These are phyloP conservation scores for Daldinia caldariorum DNA, from an alignment of 495 filamentous ascomycete species.

Conservation along the genomic window DNA sequence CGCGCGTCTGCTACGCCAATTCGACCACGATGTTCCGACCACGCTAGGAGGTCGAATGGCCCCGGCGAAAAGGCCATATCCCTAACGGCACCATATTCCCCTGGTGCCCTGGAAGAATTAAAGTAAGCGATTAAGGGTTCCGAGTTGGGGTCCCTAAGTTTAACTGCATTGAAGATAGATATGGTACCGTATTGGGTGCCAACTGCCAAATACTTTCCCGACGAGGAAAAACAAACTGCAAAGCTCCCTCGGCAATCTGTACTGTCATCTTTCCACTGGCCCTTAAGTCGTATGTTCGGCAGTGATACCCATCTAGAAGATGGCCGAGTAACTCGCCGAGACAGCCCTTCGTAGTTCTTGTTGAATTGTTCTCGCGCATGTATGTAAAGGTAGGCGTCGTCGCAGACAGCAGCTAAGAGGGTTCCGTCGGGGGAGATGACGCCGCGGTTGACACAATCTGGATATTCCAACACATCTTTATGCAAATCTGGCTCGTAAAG, in stretches of 20 bases:
- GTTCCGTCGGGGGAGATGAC: constrained; percentile 88
- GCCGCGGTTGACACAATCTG: constrained; percentile 88
- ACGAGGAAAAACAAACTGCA: constrained; percentile 63
- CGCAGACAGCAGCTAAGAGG: constrained; percentile 83
- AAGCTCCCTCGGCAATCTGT: constrained; percentile 64
- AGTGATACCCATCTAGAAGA: constrained; percentile 54
- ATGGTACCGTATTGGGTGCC: constrained; percentile 68
- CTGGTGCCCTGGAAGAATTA: constrained; percentile 66
- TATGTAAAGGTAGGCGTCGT: constrained; percentile 84
- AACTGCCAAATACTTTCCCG: constrained; percentile 62
- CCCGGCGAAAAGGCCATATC: constrained; percentile 91
- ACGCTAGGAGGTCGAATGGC: constrained; percentile 90
- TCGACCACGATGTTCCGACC: constrained; percentile 88
- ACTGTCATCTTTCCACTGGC: constrained; percentile 58
- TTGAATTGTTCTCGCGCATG: constrained; percentile 62
- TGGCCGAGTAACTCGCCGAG: constrained; percentile 7
- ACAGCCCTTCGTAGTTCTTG: constrained; percentile 41
- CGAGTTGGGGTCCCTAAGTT: constrained; percentile 48
- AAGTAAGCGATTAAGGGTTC: constrained; percentile 57
- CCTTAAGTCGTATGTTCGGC: constrained; percentile 59
- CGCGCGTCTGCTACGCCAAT: constrained; percentile 87
- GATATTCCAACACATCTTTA: constrained; percentile 73
- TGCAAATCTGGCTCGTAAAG: constrained; percentile 58
- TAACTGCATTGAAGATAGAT: constrained; percentile 59
- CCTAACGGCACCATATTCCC: constrained; percentile 79